Evolutionary conservation across 768 basidiomycete genomes (phyloP).

Genomic region (Serendipita sp.): DNA sequence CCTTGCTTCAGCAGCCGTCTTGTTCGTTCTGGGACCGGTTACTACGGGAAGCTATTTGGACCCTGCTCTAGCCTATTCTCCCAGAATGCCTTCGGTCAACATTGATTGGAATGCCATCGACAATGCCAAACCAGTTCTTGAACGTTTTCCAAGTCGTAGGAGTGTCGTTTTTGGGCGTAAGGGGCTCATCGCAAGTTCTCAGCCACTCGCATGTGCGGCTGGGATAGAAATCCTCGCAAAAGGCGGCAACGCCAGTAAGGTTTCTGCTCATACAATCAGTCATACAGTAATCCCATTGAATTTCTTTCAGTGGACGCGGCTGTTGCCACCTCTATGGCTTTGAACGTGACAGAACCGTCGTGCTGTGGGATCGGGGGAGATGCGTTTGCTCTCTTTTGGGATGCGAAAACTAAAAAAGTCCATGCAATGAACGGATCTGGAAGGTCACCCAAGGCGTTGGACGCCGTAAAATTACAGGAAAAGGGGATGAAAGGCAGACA

Average conservation of each 20-base stretch:
- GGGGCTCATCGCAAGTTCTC: conserved; percentile 75
- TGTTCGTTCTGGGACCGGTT: too few relatives aligned
- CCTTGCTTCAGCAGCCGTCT: too few relatives aligned
- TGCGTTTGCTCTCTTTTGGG: conserved; percentile 85
- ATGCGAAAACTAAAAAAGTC: conserved; percentile 65
- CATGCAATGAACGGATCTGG: conserved; percentile 90
- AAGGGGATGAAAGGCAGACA: conserved; percentile 49
- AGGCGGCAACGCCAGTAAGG: conserved; percentile 74
- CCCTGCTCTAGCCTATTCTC: too few relatives aligned
- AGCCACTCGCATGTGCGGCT: conserved; percentile 81
- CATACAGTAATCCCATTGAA: conserved; percentile 25
- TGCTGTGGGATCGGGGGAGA: conserved; percentile 89
- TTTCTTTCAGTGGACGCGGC: conserved; percentile 66
- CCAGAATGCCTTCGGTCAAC: not conserved
- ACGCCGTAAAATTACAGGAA: conserved; percentile 50
- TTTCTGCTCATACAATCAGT: too few relatives aligned
- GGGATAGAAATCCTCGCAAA: conserved; percentile 81
- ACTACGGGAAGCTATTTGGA: too few relatives aligned
- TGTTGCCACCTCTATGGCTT: conserved; percentile 78
- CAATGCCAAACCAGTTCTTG: conserved; percentile 45
- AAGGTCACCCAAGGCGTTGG: conserved; percentile 62
- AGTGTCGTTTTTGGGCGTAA: conserved; percentile 74
- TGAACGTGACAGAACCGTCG: conserved; percentile 71
- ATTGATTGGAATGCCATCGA: conserved; percentile 49
- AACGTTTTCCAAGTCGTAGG: conserved; percentile 66